Conservation (phyloP, 768 basidiomycete species). For the Dacryopinax spathularia region DNA sequence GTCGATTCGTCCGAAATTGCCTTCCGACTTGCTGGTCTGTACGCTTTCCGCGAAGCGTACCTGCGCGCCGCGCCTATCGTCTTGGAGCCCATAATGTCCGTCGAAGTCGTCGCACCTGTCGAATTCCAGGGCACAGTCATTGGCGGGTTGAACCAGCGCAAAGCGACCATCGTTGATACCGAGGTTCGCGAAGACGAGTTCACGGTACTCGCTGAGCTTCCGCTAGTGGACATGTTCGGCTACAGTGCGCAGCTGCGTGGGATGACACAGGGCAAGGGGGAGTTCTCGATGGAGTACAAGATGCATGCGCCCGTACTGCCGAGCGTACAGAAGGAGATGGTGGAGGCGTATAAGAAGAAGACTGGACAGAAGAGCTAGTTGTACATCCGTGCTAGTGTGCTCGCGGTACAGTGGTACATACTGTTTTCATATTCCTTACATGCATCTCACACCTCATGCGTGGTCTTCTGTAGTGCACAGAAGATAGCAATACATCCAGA, state of each 20-base stretch:
- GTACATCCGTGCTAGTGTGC: neutral
- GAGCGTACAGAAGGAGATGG: constrained; percentile 74
- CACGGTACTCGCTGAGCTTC: constrained; percentile 77
- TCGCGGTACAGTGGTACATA: neutral
- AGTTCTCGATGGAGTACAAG: constrained; percentile 49
- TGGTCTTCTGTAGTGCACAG: neutral
- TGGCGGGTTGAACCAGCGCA: constrained; percentile 79
- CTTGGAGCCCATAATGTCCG: constrained; percentile 96
- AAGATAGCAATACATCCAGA: neutral
- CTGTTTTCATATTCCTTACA: no score
- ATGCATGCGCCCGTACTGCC: constrained; percentile 73
- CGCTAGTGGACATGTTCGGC: constrained; percentile 96
- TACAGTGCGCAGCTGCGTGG: constrained; percentile 89
- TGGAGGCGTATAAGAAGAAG: constrained; percentile 73
- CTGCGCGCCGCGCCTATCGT: constrained; percentile 61
- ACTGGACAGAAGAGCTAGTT: constrained; percentile 28
- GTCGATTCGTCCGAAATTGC: constrained; percentile 96
- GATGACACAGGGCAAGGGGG: constrained; percentile 91
- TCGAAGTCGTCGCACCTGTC: constrained; percentile 87
- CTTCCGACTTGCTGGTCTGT: constrained; percentile 79
- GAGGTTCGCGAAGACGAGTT: constrained; percentile 98
- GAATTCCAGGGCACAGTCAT: constrained; percentile 96
- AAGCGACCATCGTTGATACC: constrained; percentile 88
- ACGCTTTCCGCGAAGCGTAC: constrained; percentile 87
- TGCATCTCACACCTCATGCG: neutral